These are phyloP conservation scores for Calonectria henricotiae DNA, from an alignment of 2,329 filamentous ascomycete species.

Conservation along the genomic window DNA sequence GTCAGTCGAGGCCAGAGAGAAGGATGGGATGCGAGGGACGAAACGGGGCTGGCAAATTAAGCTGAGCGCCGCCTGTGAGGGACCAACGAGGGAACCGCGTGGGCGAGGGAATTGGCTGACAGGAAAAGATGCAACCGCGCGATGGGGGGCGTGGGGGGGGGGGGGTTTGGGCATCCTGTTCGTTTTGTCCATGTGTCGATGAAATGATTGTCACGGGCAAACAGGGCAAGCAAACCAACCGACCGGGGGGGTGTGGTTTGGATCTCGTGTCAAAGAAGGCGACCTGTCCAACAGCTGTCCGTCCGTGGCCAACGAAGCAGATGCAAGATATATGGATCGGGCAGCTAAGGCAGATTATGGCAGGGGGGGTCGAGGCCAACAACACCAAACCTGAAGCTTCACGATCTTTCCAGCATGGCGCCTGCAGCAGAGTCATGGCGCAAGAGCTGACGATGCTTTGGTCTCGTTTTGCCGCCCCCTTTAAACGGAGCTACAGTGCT, in stretches of 20 bases:
- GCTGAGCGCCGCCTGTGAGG: not conserved
- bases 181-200: conserved; percentile 18
- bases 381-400: conserved; percentile 7
- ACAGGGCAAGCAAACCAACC: not conserved
- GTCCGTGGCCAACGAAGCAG: conserved; percentile 1
- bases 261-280: conserved; percentile 1
- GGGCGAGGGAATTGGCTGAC: conserved; percentile 24
- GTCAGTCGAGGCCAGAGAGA: conserved; percentile 5
- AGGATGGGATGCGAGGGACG: not conserved
- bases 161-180: not conserved
- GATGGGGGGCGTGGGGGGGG: conserved; percentile 13
- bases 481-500: not conserved
- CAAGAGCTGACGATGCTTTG: conserved; percentile 22
- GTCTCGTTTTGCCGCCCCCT: not conserved
- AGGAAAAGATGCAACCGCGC: conserved; percentile 19
- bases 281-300: conserved; percentile 10
- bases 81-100: conserved; percentile 19
- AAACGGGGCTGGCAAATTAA: conserved; percentile 23
- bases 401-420: conserved; percentile 14
- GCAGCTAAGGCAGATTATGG: conserved; percentile 33
- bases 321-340: conserved; percentile 36
- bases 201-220: conserved; percentile 2
- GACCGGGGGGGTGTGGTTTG: not conserved
- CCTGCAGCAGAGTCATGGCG: conserved; percentile 25
- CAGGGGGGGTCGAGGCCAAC: conserved; percentile 24